phyloP scores from a whole-genome alignment of 306 rosid genomes.

The Cajanus cajan region DNA sequence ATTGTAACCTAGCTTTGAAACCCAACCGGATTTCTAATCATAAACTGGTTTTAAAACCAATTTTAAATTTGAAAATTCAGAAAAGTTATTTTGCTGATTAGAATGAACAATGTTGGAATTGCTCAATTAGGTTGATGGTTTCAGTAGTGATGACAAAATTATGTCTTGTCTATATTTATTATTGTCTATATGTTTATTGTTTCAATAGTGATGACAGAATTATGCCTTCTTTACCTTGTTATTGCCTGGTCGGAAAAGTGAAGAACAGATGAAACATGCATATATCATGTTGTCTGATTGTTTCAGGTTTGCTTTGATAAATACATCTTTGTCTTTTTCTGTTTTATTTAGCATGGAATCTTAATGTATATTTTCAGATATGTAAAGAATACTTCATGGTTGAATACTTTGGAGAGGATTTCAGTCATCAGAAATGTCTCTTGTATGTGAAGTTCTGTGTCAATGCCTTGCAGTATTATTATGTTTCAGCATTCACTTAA shows the following conservation, averaged over 20 bases:
- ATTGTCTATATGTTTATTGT: too few relatives aligned
- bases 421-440: conserved; percentile 60
- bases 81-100: too few relatives aligned
- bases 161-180: too few relatives aligned
- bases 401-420: conserved; percentile 86
- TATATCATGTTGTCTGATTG: conserved; percentile 81
- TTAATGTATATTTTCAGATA: conserved; percentile 51
- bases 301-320: conserved; percentile 68
- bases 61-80: too few relatives aligned
- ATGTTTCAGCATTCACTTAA: conserved; percentile 17
- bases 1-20: too few relatives aligned
- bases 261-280: conserved; percentile 72
- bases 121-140: too few relatives aligned
- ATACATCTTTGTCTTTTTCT: conserved; percentile 23
- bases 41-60: too few relatives aligned
- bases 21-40: too few relatives aligned
- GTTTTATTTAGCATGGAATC: not conserved
- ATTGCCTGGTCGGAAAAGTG: conserved; percentile 74
- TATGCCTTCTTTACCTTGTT: too few relatives aligned
- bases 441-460: conserved; percentile 52
- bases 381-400: conserved; percentile 82
- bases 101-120: too few relatives aligned
- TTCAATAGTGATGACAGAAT: too few relatives aligned
- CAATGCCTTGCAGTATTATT: conserved; percentile 5
- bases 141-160: too few relatives aligned